Conservation (phyloP, 164 flowering plant genomes). For the Piper betle region DNA sequence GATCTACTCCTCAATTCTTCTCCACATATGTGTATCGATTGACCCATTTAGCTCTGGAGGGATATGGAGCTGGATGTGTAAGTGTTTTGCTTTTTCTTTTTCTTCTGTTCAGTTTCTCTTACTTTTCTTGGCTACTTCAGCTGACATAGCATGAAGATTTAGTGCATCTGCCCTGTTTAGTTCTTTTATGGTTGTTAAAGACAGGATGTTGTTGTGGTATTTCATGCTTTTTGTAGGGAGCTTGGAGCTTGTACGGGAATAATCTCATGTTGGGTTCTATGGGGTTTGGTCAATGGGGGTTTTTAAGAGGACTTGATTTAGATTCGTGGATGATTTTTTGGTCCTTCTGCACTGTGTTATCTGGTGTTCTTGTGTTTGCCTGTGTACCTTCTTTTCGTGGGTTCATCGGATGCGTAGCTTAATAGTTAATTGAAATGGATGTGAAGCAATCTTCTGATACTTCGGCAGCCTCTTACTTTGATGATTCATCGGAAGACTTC, state of each 20-base stretch:
- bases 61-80: not conserved
- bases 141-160: not conserved
- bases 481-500: slow-evolving; percentile 15
- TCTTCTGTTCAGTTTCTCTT: not conserved
- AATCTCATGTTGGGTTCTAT: not conserved
- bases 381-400: not conserved
- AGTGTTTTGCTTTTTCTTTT: not conserved
- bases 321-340: not conserved
- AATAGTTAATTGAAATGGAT: slow-evolving; percentile 38
- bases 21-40: not conserved
- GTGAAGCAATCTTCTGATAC: slow-evolving; percentile 23
- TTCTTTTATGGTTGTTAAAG: not conserved
- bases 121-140: not conserved
- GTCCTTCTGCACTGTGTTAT: not conserved
- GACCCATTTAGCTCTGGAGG: too few species aligned
- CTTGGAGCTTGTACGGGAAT: not conserved
- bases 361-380: not conserved
- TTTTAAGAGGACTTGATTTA: not conserved
- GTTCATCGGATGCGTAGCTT: not conserved
- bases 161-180: not conserved
- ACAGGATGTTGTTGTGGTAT: not conserved
- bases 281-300: not conserved
- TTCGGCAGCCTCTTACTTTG: slow-evolving; percentile 25
- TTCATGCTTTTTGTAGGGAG: not conserved
- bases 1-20: not conserved